phyloP scores from a whole-genome alignment of 2,329 filamentous ascomycete species.

The Podosphaera leucotricha region DNA sequence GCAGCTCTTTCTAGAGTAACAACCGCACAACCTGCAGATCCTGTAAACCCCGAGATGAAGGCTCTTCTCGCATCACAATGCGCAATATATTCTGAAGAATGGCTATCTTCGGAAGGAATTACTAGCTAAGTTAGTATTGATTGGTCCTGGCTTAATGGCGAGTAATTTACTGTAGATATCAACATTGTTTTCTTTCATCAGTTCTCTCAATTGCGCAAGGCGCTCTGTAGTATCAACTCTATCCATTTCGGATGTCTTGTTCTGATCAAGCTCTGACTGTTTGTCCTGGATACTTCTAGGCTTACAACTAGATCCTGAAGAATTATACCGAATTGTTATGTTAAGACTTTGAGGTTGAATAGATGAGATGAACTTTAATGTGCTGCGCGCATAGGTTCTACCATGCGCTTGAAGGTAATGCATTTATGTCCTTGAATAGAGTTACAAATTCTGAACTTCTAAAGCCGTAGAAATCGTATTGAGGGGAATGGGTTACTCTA shows the following conservation, averaged over 20 bases:
- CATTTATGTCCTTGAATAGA: conserved; percentile 5
- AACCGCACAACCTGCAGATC: conserved; percentile 82
- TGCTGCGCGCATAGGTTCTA: conserved; percentile 6
- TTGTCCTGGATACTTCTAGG: conserved; percentile 1
- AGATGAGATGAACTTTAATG: conserved; percentile 1
- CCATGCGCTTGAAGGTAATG: conserved; percentile 8
- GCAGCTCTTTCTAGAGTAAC: conserved; percentile 70
- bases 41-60: conserved; percentile 83
- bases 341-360: conserved; percentile 5
- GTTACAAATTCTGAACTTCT: no score
- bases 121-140: conserved; percentile 29
- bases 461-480: no score
- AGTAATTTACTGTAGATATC: conserved; percentile 64
- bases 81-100: conserved; percentile 95
- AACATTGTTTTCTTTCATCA: conserved; percentile 72
- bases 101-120: conserved; percentile 87
- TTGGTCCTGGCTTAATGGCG: conserved; percentile 7
- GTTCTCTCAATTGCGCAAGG: conserved; percentile 49
- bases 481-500: no score
- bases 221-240: conserved; percentile 57
- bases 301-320: conserved; percentile 4
- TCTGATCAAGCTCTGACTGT: conserved; percentile 1
- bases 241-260: conserved; percentile 32
- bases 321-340: conserved; percentile 10
- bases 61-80: conserved; percentile 79